Conservation (phyloP, 805 yeast genomes). For the Starmerella bacillaris region DNA sequence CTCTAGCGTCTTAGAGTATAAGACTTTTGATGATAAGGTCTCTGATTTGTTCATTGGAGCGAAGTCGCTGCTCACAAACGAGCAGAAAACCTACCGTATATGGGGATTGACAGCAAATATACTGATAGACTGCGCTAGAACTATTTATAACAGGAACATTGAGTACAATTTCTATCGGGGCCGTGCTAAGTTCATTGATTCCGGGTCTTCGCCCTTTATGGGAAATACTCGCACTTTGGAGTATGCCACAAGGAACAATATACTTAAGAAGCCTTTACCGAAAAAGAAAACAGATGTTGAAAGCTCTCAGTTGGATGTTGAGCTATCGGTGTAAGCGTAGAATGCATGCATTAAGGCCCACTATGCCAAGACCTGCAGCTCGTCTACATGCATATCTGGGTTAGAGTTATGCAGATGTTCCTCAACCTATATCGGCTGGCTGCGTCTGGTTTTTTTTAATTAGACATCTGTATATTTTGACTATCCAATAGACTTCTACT, state of each 20-base stretch:
- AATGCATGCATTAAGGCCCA: no score
- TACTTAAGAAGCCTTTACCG: constrained; percentile 2
- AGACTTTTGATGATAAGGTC: neutral
- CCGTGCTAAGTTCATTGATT: neutral
- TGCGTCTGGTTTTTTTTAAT: no score
- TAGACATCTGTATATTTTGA: no score
- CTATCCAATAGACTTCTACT: no score
- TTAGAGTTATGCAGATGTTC: no score
- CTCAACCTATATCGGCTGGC: no score
- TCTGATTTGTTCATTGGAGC: neutral
- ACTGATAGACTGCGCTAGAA: constrained; percentile 25
- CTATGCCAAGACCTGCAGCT: no score
- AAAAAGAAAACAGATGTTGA: no score
- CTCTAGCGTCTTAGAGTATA: constrained; percentile 12
- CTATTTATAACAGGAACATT: constrained; percentile 22
- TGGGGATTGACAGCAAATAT: constrained; percentile 31
- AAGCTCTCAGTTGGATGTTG: no score
- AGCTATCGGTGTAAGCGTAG: no score
- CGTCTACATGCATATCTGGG: no score
- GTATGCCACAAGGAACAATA: neutral
- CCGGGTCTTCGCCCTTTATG: neutral
- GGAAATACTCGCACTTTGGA: constrained; percentile 6
- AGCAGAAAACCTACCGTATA: constrained; percentile 15
- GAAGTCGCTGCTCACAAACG: neutral
- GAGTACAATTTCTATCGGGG: constrained; percentile 13